Conservation (phyloP, 352 stramenopile species). For the Pythium aphanidermatum region DNA sequence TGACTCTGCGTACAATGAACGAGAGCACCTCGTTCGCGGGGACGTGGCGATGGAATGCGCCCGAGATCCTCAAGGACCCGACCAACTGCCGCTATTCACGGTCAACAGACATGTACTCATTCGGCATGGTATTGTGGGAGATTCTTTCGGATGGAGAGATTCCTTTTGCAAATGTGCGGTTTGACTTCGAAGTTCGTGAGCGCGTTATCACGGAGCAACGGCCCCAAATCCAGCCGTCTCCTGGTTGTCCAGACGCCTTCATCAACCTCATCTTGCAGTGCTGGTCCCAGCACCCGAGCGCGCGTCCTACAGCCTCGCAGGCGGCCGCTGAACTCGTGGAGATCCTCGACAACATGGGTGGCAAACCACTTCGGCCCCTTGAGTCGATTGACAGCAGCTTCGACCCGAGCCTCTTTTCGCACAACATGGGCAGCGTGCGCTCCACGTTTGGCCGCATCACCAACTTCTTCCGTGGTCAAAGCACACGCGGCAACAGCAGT, state of each 20-base stretch:
- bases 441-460: slow-evolving; percentile 55
- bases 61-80: slow-evolving; percentile 56
- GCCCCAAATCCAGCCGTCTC: slow-evolving; percentile 37
- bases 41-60: slow-evolving; percentile 67
- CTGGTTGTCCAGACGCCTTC: slow-evolving; percentile 46
- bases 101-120: slow-evolving; percentile 67
- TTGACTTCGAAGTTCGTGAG: slow-evolving; percentile 66
- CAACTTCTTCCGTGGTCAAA: slow-evolving; percentile 60
- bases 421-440: slow-evolving; percentile 12
- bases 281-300: slow-evolving; percentile 41
- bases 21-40: slow-evolving; percentile 61
- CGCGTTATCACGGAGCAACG: slow-evolving; percentile 49
- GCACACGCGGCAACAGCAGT: too few species aligned
- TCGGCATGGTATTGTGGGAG: slow-evolving; percentile 72
- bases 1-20: slow-evolving; percentile 38
- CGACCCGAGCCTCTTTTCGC: slow-evolving; percentile 35
- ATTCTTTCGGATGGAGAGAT: slow-evolving; percentile 53
- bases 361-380: slow-evolving; percentile 24
- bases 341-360: slow-evolving; percentile 49
- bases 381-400: slow-evolving; percentile 63
- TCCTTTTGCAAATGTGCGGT: slow-evolving; percentile 55
- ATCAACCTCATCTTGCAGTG: slow-evolving; percentile 53
- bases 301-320: slow-evolving; percentile 38
- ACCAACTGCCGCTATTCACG: slow-evolving; percentile 60
- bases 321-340: slow-evolving; percentile 42